These are phyloP conservation scores for Trichophyton schoenleinii DNA, from an alignment of 2,329 filamentous ascomycete genomes.

Conservation along the genomic window DNA sequence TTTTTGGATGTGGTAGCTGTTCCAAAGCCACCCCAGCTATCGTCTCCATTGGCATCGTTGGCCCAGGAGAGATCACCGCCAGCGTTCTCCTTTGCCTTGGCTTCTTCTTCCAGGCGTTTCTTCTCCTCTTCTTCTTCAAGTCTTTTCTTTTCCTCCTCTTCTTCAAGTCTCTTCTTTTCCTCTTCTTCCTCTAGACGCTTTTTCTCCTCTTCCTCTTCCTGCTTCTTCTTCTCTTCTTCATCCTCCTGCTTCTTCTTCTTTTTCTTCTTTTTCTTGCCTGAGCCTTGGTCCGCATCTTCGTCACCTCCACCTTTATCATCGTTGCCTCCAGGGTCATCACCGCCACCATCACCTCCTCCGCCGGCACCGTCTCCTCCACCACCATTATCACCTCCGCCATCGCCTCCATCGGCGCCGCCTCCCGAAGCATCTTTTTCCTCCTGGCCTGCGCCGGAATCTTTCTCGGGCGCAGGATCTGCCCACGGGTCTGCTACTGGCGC, in stretches of 20 bases:
- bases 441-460: constrained; percentile 7
- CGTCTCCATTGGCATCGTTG: constrained; percentile 29
- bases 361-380: constrained; percentile 7
- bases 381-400: not conserved
- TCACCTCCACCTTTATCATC: constrained; percentile 4
- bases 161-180: constrained; percentile 25
- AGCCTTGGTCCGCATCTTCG: not conserved
- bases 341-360: constrained; percentile 4
- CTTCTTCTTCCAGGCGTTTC: constrained; percentile 19
- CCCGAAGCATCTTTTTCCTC: constrained; percentile 5
- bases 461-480: not conserved
- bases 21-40: constrained; percentile 39
- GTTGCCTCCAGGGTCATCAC: not conserved
- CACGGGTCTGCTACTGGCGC: not conserved
- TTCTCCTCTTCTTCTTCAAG: constrained; percentile 21
- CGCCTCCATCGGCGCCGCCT: constrained; percentile 4
- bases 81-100: constrained; percentile 17
- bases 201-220: constrained; percentile 8
- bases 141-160: constrained; percentile 20
- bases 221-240: constrained; percentile 8
- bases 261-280: constrained; percentile 11
- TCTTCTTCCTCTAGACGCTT: constrained; percentile 6
- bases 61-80: constrained; percentile 33
- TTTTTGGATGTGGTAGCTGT: constrained; percentile 41
- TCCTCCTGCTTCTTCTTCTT: constrained; percentile 13